Evolutionary conservation across 2,329 filamentous ascomycete genomes (phyloP).

Genomic region (Ophiostoma sp.): DNA sequence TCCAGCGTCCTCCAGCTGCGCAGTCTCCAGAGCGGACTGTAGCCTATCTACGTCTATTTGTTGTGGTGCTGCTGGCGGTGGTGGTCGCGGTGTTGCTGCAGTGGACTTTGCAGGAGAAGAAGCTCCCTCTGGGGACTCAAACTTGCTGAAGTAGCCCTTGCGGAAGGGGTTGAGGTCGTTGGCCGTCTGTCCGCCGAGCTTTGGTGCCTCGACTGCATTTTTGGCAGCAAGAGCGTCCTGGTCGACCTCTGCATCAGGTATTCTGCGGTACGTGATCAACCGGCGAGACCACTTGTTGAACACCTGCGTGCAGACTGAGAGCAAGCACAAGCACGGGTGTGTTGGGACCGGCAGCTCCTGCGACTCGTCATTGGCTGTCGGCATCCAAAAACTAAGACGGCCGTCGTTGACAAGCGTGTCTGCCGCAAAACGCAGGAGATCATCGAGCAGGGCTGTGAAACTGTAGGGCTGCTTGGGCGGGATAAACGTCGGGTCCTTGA

Average conservation of each 20-base stretch:
- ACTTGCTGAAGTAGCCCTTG: conserved; percentile 53
- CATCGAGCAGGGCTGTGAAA: conserved; percentile 82
- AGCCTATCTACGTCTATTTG: neutral
- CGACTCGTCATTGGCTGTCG: conserved; percentile 74
- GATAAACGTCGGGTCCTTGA: conserved; percentile 59
- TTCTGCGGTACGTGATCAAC: conserved; percentile 76
- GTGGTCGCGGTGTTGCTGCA: neutral
- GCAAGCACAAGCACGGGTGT: conserved; percentile 68
- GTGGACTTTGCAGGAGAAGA: neutral
- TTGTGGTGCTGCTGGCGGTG: neutral
- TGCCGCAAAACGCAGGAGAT: conserved; percentile 78
- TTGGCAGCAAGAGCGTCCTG: neutral
- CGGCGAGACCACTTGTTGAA: conserved; percentile 93
- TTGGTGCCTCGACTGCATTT: conserved; percentile 30
- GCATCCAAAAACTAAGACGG: conserved; percentile 93
- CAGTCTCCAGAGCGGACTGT: neutral
- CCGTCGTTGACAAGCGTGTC: conserved; percentile 71
- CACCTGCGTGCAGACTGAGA: conserved; percentile 72
- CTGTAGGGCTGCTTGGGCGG: conserved; percentile 89
- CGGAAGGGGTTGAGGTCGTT: conserved; percentile 58
- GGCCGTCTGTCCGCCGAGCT: conserved; percentile 43
- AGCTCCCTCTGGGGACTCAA: conserved; percentile 33
- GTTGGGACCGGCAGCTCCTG: conserved; percentile 70
- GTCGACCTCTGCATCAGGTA: conserved; percentile 55
- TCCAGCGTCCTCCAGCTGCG: neutral